Percentiles rank a stretch among this genome's conserved stretches.
phyloP scores from a whole-genome alignment of 2,329 filamentous ascomycete species.

The Colletotrichum sp. region DNA sequence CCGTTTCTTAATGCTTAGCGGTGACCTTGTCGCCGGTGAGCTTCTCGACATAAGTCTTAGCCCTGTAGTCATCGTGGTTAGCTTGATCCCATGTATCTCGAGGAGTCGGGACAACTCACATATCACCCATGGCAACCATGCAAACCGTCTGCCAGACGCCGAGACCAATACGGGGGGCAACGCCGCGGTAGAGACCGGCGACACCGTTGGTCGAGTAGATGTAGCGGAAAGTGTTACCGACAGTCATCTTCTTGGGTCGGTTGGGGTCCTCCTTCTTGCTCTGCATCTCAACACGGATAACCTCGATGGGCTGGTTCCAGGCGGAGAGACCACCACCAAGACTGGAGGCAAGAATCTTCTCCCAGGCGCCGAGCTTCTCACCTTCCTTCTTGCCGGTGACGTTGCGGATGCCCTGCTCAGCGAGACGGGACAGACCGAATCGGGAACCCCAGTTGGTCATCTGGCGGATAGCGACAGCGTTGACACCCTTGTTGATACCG shows the following conservation, averaged over 20 bases:
- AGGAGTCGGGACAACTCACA: constrained; percentile 65
- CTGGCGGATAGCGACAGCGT: constrained; percentile 97
- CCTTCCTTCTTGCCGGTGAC: constrained; percentile 78
- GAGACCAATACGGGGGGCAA: constrained; percentile 90
- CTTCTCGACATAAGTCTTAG: constrained; percentile 71
- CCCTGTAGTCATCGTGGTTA: constrained; percentile 48
- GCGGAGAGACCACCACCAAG: constrained; percentile 93
- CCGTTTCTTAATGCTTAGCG: constrained; percentile 68
- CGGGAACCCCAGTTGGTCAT: constrained; percentile 99
- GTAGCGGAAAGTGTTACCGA: constrained; percentile 83
- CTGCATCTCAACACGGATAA: constrained; percentile 99
- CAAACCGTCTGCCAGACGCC: constrained; percentile 99
- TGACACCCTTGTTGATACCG: constrained; percentile 98
- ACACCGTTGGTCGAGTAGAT: constrained; percentile 91
- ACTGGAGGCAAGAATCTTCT: constrained; percentile 88
- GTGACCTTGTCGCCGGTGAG: constrained; percentile 68
- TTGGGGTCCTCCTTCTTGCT: constrained; percentile 98
- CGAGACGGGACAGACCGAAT: constrained; percentile 91
- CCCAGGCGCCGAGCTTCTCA: constrained; percentile 77
- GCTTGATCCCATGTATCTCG: constrained; percentile 7
- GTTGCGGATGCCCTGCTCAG: constrained; percentile 85
- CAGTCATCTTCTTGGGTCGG: constrained; percentile 98
- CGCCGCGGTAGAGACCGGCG: constrained; percentile 93
- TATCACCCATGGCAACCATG: constrained; percentile 99
- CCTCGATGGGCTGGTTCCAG: constrained; percentile 99